phyloP scores from a whole-genome alignment of 352 stramenopile genomes.

The Phytophthora syringae region DNA sequence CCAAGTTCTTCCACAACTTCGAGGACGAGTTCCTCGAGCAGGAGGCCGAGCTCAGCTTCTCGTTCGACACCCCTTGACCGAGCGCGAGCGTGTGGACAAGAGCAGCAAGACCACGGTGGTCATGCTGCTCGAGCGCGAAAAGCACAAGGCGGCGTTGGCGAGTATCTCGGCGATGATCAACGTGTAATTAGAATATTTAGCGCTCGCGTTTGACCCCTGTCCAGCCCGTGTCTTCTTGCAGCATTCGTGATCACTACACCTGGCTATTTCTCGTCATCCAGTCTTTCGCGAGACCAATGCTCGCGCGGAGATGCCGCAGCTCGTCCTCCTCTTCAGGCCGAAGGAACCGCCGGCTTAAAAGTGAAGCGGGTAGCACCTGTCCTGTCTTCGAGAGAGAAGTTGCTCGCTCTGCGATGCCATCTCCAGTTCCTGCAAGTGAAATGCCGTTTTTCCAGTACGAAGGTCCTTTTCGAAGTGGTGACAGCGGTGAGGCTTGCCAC shows the following conservation, averaged over 20 bases:
- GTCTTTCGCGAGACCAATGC: conserved; percentile 70
- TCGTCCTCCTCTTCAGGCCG: conserved; percentile 64
- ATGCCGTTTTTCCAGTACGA: conserved; percentile 69
- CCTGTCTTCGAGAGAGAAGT: neutral
- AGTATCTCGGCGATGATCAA: conserved; percentile 87
- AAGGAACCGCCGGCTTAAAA: conserved; percentile 53
- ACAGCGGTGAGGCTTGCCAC: conserved; percentile 50
- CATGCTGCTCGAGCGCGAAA: conserved; percentile 78
- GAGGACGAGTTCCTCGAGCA: conserved; percentile 88
- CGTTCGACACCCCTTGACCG: conserved; percentile 76
- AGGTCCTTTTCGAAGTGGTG: conserved; percentile 46
- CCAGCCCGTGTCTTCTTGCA: neutral
- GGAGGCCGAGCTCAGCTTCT: conserved; percentile 70
- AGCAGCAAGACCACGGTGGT: conserved; percentile 74
- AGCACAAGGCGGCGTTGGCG: conserved; percentile 82
- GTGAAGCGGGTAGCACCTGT: conserved; percentile 4
- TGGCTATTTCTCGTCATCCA: conserved; percentile 53
- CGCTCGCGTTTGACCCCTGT: conserved; percentile 22
- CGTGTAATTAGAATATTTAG: conserved; percentile 76
- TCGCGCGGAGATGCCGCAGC: conserved; percentile 53
- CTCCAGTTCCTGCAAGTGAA: conserved; percentile 38
- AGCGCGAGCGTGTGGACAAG: conserved; percentile 67
- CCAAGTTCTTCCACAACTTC: conserved; percentile 88
- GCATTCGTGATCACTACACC: neutral
- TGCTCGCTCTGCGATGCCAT: neutral